These are phyloP conservation scores for Arthroderma sp. DNA, from an alignment of 2,329 filamentous ascomycete genomes.

Conservation along the genomic window DNA sequence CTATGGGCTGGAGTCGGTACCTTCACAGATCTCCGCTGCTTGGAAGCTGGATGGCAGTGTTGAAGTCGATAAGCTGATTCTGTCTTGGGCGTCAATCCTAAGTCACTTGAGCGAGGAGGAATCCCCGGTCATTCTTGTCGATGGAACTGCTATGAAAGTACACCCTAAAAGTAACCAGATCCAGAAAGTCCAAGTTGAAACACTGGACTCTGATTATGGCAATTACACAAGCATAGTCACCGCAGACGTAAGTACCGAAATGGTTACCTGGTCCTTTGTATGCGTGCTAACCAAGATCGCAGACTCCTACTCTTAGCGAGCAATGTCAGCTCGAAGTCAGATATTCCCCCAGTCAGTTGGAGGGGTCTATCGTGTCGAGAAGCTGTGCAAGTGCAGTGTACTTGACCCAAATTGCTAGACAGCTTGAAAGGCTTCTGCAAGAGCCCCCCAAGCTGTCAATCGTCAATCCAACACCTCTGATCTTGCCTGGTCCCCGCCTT, in stretches of 20 bases:
- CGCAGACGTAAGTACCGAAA: slow-evolving; percentile 13
- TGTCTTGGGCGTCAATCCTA: slow-evolving; percentile 23
- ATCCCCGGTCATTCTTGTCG: slow-evolving; percentile 22
- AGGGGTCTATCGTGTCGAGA: slow-evolving; percentile 20
- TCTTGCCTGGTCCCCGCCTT: slow-evolving; percentile 43
- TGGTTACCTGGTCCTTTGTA: not conserved
- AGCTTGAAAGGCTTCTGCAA: slow-evolving; percentile 20
- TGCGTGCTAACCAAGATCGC: not conserved
- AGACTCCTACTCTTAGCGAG: not conserved
- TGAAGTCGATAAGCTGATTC: slow-evolving; percentile 8
- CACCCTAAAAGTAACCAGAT: slow-evolving; percentile 17
- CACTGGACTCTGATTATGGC: slow-evolving; percentile 7
- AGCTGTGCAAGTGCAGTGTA: slow-evolving; percentile 17
- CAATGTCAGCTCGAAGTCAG: slow-evolving; percentile 18
- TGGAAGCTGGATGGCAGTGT: slow-evolving; percentile 9
- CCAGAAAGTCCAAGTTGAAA: slow-evolving; percentile 14
- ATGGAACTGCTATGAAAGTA: slow-evolving; percentile 21
- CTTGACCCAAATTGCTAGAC: slow-evolving; percentile 22
- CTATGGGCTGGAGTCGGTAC: slow-evolving; percentile 10
- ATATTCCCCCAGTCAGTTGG: slow-evolving; percentile 16
- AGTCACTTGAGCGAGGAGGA: slow-evolving; percentile 24
- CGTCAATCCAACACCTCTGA: slow-evolving; percentile 44
- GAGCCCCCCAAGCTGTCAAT: slow-evolving; percentile 37
- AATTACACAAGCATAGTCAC: slow-evolving; percentile 21
- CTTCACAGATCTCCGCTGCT: not conserved